phyloP scores from a whole-genome alignment of 1,284 basidiomycete species.

The Heliocybe sulcata region DNA sequence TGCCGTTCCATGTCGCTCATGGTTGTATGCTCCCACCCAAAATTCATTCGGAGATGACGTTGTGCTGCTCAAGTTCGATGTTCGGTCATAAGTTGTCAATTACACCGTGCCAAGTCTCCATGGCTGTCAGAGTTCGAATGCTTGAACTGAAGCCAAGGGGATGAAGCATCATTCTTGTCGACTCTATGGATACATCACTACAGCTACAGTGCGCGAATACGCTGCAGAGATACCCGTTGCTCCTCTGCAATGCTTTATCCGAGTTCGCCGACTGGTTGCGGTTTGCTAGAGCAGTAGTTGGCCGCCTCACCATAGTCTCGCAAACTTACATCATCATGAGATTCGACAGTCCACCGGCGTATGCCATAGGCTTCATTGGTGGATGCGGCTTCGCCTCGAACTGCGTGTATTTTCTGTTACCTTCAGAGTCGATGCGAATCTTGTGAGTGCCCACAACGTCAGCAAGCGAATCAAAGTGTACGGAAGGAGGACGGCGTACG shows the following conservation, averaged over 20 bases:
- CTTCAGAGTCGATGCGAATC: conserved; percentile 80
- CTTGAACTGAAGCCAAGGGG: no score
- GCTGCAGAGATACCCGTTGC: no score
- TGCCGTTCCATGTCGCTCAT: conserved; percentile 20
- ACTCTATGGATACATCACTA: neutral
- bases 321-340: conserved; percentile 52
- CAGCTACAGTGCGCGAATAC: neutral
- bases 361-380: conserved; percentile 90
- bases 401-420: conserved; percentile 71
- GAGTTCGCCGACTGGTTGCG: no score
- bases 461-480: neutral
- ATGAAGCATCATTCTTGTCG: neutral
- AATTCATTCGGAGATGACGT: neutral
- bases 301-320: neutral
- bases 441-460: conserved; percentile 21
- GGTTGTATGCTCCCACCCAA: neutral
- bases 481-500: conserved; percentile 34
- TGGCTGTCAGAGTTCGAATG: no score
- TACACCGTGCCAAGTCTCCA: no score
- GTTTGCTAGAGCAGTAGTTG: neutral
- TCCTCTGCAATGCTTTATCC: no score
- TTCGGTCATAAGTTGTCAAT: no score
- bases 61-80: neutral
- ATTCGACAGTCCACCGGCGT: conserved; percentile 58
- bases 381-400: conserved; percentile 89